phyloP scores from a whole-genome alignment of 495 filamentous ascomycete genomes.

The Penicillium cinerascens region DNA sequence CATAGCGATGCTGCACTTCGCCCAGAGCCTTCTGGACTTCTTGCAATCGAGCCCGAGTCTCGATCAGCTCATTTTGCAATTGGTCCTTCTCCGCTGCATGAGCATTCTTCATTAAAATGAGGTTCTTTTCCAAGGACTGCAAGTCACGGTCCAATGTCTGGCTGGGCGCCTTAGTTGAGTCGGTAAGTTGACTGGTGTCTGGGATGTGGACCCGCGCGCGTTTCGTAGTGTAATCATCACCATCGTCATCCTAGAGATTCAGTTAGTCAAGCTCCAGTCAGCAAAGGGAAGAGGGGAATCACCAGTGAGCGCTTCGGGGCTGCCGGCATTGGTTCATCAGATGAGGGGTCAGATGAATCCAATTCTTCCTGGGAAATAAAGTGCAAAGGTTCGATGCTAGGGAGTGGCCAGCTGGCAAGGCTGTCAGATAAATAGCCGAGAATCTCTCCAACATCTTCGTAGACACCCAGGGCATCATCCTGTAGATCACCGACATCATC shows the following conservation, averaged over 20 bases:
- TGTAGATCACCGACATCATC: conserved; percentile 48
- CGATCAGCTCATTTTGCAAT: conserved; percentile 24
- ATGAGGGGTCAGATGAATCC: conserved; percentile 16
- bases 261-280: conserved; percentile 5
- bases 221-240: conserved; percentile 27
- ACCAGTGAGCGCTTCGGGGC: conserved; percentile 38
- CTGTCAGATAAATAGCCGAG: conserved; percentile 36
- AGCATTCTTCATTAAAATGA: conserved; percentile 33
- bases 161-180: conserved; percentile 30
- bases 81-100: conserved; percentile 31
- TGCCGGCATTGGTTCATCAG: conserved; percentile 11
- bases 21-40: conserved; percentile 29
- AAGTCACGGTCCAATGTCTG: conserved; percentile 33
- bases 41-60: conserved; percentile 19
- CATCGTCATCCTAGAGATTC: conserved; percentile 26
- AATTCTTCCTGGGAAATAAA: conserved; percentile 25
- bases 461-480: conserved; percentile 42
- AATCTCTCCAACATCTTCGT: conserved; percentile 45
- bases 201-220: conserved; percentile 30
- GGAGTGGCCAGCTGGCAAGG: conserved; percentile 40
- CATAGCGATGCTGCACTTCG: conserved; percentile 43
- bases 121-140: conserved; percentile 29
- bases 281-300: conserved; percentile 11
- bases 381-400: conserved; percentile 39
- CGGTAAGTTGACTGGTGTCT: conserved; percentile 33